phyloP scores from a whole-genome alignment of 1,284 basidiomycete genomes.

The Irpex rosettiformis region DNA sequence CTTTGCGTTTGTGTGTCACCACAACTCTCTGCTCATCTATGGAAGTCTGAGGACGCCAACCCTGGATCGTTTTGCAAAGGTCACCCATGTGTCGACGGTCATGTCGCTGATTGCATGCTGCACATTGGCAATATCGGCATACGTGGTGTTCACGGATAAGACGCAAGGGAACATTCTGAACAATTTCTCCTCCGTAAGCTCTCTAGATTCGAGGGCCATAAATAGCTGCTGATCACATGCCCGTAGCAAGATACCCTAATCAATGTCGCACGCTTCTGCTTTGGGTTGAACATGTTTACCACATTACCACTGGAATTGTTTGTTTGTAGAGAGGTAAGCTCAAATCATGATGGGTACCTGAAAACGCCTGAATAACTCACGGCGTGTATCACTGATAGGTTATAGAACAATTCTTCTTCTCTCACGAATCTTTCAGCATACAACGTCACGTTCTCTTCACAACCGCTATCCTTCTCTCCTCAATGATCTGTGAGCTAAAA shows the following conservation, averaged over 20 bases:
- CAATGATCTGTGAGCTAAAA: constrained; percentile 70
- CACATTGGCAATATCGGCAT: constrained; percentile 88
- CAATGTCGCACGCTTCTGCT: constrained; percentile 93
- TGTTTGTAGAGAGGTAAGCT: constrained; percentile 85
- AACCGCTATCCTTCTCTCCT: constrained; percentile 75
- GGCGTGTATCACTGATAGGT: constrained; percentile 49
- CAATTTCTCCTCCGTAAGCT: constrained; percentile 74
- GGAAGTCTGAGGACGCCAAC: constrained; percentile 92
- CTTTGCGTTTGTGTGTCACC: constrained; percentile 93
- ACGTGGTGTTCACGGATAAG: constrained; percentile 90
- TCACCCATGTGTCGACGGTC: constrained; percentile 89
- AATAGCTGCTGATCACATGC: background rate
- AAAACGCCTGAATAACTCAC: background rate
- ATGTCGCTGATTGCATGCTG: constrained; percentile 81
- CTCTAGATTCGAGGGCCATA: background rate
- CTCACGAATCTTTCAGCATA: constrained; percentile 74
- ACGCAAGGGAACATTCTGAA: constrained; percentile 94
- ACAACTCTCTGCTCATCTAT: constrained; percentile 94
- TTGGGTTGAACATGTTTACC: constrained; percentile 98
- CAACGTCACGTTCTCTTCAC: constrained; percentile 92
- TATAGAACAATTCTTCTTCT: constrained; percentile 91
- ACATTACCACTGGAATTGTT: constrained; percentile 92
- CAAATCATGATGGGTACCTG: background rate
- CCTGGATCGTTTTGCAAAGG: constrained; percentile 88
- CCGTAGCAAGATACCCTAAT: constrained; percentile 76